Evolutionary conservation across 2,329 filamentous ascomycete genomes (phyloP), one percentile per base, ranked within the genome.

Genomic region (Coccinonectria pachysandricola): DNA sequence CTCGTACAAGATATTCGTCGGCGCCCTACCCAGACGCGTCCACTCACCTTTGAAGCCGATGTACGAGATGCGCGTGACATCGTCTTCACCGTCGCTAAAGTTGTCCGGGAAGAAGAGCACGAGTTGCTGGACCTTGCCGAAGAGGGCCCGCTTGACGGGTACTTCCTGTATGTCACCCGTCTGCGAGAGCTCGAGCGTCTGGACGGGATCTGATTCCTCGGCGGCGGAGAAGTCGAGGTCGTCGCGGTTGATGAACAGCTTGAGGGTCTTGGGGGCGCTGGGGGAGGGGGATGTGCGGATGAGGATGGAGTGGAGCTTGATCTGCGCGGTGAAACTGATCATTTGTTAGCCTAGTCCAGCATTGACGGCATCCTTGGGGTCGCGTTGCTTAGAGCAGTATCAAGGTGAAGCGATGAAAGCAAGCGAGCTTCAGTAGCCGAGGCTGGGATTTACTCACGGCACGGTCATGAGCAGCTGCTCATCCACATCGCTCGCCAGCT

Each of bases 31-130:
- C 47, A 93, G 57, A 51, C 77, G 75, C 71, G 91, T 91, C 68
- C 85, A 96, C 57, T 94, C 84, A 13, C 91, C 91, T 58, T 84
- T 87, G 63, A 98, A 96, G 1, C 83, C 91, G 30, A 96, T 38
- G 57, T 95, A 98, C 35, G 67, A 76, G 2, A 96, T 53, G 24
- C 75, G 68, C 22, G 83, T 88, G 29, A 79, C 75, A 29, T 92
- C 83, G 49, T 87, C 83, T 9, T 85, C 81, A 0, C 75, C 84
- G 24, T 74, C 70, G 42, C 75, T 71, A 56, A 88, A 94, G 50
- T 96, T 98, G 52, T 95, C 84, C 45, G 83, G 79, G 44, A 96
- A 81, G 62, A 96, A 96, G 25, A 98, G 64, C 9, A 78, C 75
- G 35, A 98, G 62, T 12, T 70, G 77, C 24, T 83, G 79, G n/a